Conservation (phyloP, 1,139 yeast species). For the Pichia sp. region DNA sequence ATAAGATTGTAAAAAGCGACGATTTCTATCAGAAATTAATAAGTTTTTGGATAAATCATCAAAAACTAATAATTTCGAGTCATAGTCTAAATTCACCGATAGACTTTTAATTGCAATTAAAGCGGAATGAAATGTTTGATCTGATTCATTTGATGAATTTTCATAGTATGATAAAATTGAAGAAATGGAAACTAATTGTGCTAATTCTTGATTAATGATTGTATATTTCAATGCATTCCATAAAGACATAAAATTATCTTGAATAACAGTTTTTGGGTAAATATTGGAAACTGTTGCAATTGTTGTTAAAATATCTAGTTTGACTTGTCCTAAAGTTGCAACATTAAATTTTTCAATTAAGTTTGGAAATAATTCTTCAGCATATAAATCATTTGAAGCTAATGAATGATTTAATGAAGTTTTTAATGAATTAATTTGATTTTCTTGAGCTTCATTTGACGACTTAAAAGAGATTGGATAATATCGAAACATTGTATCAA, state of each 20-base stretch:
- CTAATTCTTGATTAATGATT: constrained; percentile 63
- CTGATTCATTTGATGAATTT: constrained; percentile 11
- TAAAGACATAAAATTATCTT: constrained; percentile 59
- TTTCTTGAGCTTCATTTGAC: constrained; percentile 86
- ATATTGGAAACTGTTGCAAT: constrained; percentile 48
- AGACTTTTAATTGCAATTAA: constrained; percentile 14
- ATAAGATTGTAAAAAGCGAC: constrained; percentile 51
- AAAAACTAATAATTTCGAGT: constrained; percentile 33
- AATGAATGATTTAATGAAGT: constrained; percentile 51
- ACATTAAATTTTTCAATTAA: constrained; percentile 81
- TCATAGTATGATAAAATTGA: constrained; percentile 33
- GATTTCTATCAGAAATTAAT: constrained; percentile 41
- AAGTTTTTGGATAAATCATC: constrained; percentile 54
- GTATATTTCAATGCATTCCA: constrained; percentile 92
- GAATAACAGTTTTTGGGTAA: constrained; percentile 44
- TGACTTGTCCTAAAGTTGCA: constrained; percentile 61
- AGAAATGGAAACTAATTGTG: constrained; percentile 29
- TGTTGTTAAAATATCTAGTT: constrained; percentile 69
- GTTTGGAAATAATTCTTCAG: constrained; percentile 69
- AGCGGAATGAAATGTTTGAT: constrained; percentile 13
- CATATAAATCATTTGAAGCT: constrained; percentile 58
- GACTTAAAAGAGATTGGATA: constrained; percentile 96
- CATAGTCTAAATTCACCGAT: constrained; percentile 6
- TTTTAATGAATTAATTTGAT: constrained; percentile 69
- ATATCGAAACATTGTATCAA: constrained; percentile 88